Conservation (phyloP, 768 basidiomycete genomes). For the Phylloporus rhodoxanthus region DNA sequence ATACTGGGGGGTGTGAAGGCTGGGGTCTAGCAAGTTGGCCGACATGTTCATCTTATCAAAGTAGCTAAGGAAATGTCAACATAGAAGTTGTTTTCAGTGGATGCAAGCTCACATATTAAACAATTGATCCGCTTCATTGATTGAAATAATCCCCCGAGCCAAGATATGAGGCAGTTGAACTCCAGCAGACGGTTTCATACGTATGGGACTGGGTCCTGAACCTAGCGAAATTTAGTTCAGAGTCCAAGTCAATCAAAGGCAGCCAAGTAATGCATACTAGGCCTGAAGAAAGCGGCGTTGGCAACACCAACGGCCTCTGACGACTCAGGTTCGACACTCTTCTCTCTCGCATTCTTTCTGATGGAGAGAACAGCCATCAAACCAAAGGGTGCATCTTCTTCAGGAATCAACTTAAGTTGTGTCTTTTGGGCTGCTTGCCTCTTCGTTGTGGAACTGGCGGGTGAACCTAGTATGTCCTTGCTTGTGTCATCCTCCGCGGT, state of each 20-base stretch:
- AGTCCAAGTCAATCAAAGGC: neutral
- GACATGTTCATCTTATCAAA: slow-evolving; percentile 77
- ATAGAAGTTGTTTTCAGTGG: neutral
- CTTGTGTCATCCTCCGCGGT: slow-evolving; percentile 20
- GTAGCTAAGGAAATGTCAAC: slow-evolving; percentile 40
- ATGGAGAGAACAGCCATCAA: slow-evolving; percentile 63
- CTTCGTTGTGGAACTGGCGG: slow-evolving; percentile 32
- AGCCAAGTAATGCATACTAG: slow-evolving; percentile 39
- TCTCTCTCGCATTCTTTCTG: slow-evolving; percentile 38
- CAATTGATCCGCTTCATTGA: slow-evolving; percentile 61
- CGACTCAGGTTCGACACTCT: slow-evolving; percentile 38
- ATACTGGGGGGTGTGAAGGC: slow-evolving; percentile 76
- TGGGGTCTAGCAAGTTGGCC: slow-evolving; percentile 72
- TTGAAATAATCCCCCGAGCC: slow-evolving; percentile 54
- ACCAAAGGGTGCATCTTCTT: slow-evolving; percentile 64
- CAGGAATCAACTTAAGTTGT: slow-evolving; percentile 50
- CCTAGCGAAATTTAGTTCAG: slow-evolving; percentile 26
- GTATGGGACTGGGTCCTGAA: slow-evolving; percentile 37
- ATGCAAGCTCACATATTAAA: slow-evolving; percentile 55
- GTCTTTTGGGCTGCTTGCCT: slow-evolving; percentile 37
- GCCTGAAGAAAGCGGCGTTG: slow-evolving; percentile 59
- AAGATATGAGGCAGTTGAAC: slow-evolving; percentile 62
- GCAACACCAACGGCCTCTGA: slow-evolving; percentile 60
- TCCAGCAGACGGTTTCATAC: slow-evolving; percentile 36
- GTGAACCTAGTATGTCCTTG: slow-evolving; percentile 24